A percentile compares a stretch with the other conserved stretches of the same genome.
Conservation (phyloP, 768 basidiomycete species). For the Pulveroboletus ravenelii region DNA sequence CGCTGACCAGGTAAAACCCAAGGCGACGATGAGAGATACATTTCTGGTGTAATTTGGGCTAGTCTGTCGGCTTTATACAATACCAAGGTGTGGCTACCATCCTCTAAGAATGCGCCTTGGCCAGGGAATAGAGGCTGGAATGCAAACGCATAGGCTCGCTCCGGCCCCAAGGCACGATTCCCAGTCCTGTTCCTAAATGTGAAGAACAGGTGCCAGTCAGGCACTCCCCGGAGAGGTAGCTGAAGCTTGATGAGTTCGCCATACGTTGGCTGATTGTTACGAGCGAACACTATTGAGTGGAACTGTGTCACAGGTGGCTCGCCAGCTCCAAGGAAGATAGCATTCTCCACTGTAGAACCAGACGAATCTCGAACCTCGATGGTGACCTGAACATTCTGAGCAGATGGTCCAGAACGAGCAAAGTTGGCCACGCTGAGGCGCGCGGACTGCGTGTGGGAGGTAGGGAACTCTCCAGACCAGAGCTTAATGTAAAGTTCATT, state of each 20-base stretch:
- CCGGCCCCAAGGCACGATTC: slow-evolving; percentile 45
- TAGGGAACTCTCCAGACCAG: slow-evolving; percentile 86
- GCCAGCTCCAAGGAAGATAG: slow-evolving; percentile 79
- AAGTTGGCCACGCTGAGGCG: slow-evolving; percentile 56
- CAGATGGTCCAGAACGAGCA: slow-evolving; percentile 51
- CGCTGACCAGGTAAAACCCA: slow-evolving; percentile 53
- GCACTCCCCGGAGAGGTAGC: slow-evolving; percentile 61
- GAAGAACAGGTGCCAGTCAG: slow-evolving; percentile 90
- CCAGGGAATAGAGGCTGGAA: slow-evolving; percentile 85
- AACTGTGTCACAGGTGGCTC: slow-evolving; percentile 78
- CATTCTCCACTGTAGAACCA: slow-evolving; percentile 63
- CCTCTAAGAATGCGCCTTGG: slow-evolving; percentile 73
- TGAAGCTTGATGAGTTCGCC: slow-evolving; percentile 90
- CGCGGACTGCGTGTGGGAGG: slow-evolving; percentile 47
- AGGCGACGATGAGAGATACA: slow-evolving; percentile 70
- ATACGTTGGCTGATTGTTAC: slow-evolving; percentile 85
- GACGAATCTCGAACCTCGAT: slow-evolving; percentile 79
- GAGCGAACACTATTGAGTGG: slow-evolving; percentile 86
- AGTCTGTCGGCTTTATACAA: slow-evolving; percentile 82
- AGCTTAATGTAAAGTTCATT: slow-evolving; percentile 96
- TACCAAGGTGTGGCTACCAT: slow-evolving; percentile 81
- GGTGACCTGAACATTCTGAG: slow-evolving; percentile 73
- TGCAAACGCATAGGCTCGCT: slow-evolving; percentile 87
- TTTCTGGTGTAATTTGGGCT: slow-evolving; percentile 52
- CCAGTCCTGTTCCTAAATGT: slow-evolving; percentile 77